Conservation (phyloP, 805 yeast species). For the Soucietia sequanensis region DNA sequence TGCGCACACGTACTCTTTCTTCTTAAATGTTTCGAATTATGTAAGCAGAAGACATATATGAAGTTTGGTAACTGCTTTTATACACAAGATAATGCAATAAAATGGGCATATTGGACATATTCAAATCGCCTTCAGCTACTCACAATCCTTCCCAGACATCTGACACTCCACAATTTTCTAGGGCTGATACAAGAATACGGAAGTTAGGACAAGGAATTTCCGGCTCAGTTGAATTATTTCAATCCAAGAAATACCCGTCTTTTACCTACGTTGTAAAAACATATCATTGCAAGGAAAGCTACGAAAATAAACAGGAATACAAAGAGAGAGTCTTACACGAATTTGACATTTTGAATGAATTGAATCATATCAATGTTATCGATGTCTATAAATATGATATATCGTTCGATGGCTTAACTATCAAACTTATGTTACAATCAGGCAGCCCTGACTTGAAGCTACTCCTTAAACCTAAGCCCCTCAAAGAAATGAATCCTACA, state of each 20-base stretch:
- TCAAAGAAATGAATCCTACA: neutral
- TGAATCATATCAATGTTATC: constrained; percentile 35
- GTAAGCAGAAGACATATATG: no score
- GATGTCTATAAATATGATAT: constrained; percentile 28
- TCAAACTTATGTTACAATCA: constrained; percentile 35
- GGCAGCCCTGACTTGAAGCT: constrained; percentile 19
- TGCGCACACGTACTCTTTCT: no score
- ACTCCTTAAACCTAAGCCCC: constrained; percentile 7
- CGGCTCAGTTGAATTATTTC: constrained; percentile 31
- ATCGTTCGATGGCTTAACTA: constrained; percentile 15
- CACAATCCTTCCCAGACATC: no score
- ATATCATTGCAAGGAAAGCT: constrained; percentile 37
- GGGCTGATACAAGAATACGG: constrained; percentile 14
- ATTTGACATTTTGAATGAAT: constrained; percentile 22
- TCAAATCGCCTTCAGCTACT: no score
- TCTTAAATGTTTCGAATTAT: no score
- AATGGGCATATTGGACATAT: no score
- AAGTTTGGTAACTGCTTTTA: no score
- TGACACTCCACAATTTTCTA: no score
- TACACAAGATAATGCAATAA: no score
- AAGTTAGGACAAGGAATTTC: constrained; percentile 29
- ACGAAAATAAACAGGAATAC: constrained; percentile 42
- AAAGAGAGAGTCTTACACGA: constrained; percentile 37
- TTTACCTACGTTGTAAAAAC: constrained; percentile 45
- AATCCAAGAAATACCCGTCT: neutral